Conservation (phyloP, 1,284 basidiomycete genomes). For the Moniliella sp. region DNA sequence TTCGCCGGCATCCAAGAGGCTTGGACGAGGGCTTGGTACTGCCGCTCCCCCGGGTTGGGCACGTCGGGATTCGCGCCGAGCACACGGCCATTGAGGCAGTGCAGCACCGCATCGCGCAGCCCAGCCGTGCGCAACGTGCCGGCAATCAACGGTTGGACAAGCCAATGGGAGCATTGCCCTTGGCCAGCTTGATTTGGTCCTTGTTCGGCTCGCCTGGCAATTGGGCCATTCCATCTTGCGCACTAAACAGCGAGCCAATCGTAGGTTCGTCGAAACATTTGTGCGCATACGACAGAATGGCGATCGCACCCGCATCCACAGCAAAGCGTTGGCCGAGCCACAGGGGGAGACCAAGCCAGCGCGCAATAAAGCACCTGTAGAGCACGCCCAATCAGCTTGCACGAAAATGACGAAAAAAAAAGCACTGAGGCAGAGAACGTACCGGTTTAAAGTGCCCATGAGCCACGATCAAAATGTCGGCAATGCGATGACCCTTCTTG, state of each 20-base stretch:
- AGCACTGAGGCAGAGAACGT: too few relatives aligned
- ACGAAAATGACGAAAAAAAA: too few relatives aligned
- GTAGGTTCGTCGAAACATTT: conserved; percentile 24
- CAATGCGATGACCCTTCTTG: conserved; percentile 11
- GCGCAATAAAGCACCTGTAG: conserved; percentile 24
- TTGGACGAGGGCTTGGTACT: conserved; percentile 22
- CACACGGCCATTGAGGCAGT: too few relatives aligned
- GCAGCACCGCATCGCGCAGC: too few relatives aligned
- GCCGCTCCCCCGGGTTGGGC: conserved; percentile 25
- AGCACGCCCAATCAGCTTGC: too few relatives aligned
- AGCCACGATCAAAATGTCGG: conserved; percentile 22
- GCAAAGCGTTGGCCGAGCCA: conserved; percentile 18
- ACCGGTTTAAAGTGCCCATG: conserved; percentile 28
- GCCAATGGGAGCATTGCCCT: too few relatives aligned
- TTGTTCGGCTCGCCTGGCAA: too few relatives aligned
- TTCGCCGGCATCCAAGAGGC: conserved; percentile 9
- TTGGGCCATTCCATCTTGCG: neutral
- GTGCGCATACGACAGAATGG: conserved; percentile 26
- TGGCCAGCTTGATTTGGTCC: too few relatives aligned
- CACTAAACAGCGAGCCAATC: conserved; percentile 22
- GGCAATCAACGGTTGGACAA: too few relatives aligned
- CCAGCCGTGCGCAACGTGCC: too few relatives aligned
- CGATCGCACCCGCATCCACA: conserved; percentile 27
- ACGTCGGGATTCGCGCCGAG: too few relatives aligned
- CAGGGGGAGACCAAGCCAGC: conserved; percentile 22